A percentile compares a stretch with the other conserved stretches of the same genome.
Conservation (phyloP, 2,329 filamentous ascomycete genomes). For the Alternaria brassicicola region DNA sequence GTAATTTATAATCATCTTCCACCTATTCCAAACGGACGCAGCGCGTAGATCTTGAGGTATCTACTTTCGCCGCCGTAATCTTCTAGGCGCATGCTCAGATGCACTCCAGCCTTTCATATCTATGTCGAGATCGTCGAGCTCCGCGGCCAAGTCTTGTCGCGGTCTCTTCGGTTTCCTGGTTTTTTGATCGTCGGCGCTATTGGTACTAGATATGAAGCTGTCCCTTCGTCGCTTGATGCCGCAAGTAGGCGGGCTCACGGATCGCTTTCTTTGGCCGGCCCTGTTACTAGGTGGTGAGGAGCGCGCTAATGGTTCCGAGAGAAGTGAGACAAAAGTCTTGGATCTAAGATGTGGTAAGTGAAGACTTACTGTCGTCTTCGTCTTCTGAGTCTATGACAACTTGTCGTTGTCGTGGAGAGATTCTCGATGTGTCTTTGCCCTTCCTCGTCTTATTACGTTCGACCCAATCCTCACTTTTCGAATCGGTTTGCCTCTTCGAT, state of each 20-base stretch:
- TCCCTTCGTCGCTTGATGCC: neutral
- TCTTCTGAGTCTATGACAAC: neutral
- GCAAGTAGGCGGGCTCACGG: fast-evolving
- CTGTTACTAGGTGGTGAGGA: neutral
- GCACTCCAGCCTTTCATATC: conserved; percentile 3
- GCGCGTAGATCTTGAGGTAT: neutral
- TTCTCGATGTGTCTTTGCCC: neutral
- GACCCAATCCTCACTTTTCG: neutral
- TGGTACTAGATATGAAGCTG: neutral
- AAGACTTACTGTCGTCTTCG: neutral
- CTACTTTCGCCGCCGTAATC: neutral
- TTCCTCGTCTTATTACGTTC: neutral
- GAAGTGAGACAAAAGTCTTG: fast-evolving
- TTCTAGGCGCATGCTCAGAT: neutral
- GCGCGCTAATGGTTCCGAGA: neutral
- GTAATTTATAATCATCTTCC: neutral
- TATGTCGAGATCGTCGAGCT: conserved; percentile 1
- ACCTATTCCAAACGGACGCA: neutral
- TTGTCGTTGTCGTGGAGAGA: neutral
- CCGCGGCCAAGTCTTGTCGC: neutral
- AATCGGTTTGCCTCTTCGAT: neutral
- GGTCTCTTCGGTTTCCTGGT: neutral
- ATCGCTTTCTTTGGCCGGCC: neutral
- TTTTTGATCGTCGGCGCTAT: neutral
- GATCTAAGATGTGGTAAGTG: neutral